Conservation (phyloP, 2,329 filamentous ascomycete genomes). For the Hymenoscyphus fraxineus region DNA sequence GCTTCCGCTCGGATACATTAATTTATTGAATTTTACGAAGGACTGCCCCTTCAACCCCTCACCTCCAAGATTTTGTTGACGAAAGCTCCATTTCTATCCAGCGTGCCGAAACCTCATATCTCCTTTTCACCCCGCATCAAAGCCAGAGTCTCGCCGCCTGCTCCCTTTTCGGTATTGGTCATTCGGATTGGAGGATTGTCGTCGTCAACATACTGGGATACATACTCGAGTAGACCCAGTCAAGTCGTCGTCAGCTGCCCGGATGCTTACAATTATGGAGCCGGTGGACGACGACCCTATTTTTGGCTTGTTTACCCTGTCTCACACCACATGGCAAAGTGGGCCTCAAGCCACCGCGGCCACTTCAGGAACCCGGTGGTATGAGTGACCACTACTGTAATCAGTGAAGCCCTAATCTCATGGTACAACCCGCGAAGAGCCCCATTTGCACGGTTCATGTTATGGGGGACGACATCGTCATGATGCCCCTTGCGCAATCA, state of each 20-base stretch:
- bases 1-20: background rate
- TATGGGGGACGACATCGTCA: background rate
- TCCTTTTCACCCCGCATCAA: background rate
- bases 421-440: background rate
- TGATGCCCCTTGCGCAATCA: background rate
- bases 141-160: background rate
- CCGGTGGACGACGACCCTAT: background rate
- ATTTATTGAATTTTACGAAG: background rate
- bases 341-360: too few relatives aligned
- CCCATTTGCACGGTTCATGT: background rate
- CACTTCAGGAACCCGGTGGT: too few relatives aligned
- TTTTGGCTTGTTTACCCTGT: too few relatives aligned
- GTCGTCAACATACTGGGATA: background rate
- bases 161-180: too few relatives aligned
- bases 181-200: background rate
- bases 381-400: too few relatives aligned
- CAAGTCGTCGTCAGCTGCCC: background rate
- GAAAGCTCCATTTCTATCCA: background rate
- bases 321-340: too few relatives aligned
- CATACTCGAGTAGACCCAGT: background rate
- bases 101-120: background rate
- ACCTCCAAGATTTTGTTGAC: background rate
- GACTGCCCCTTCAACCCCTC: background rate
- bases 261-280: too few relatives aligned
- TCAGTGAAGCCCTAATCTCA: background rate